Evolutionary conservation across 768 basidiomycete genomes (phyloP), one percentile per base, ranked within the genome.

Genomic region (Podaxis carcinomalis): DNA sequence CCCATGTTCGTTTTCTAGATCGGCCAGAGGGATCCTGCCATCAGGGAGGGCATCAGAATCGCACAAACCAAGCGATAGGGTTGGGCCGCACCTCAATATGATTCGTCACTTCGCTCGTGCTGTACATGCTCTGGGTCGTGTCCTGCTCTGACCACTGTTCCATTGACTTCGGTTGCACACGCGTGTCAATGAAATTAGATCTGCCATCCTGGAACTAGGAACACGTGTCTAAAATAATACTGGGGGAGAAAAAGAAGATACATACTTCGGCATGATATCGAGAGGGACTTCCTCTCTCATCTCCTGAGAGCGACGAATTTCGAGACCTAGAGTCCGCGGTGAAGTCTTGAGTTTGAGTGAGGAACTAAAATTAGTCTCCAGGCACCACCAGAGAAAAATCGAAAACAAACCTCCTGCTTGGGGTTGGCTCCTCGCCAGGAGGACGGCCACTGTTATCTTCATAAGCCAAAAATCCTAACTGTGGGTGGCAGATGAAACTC

Each of bases 1-100:
- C 86, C 86, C 86, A 88, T 61, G 75, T 81, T 67, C 86, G 78
- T 66, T 87, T 88, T 72, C 86, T 77, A 58, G 72, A 69, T 55
- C 78, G 72, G 42, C 67, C 66, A 53, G 74, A 66, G 62, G 74
- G 75, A 66, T 80, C 78, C 78, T 82, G 57, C 47, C 46, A 64
- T 63, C 51, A 65, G 59, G 63, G 39, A 61, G 42, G 40, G n/a
- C 51, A 37, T 61, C 40, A 51, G 56, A 50, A 37, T 57, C 19
- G 51, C 27, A 53, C 46, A 28, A 37, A 46, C 56, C 7, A 19
- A 40, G 23, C 36, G n/a, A 42, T 60, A 47, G 27, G 56, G 42
- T 36, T 7, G 13, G 42, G 28, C 57, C 76, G 59, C 64, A 82
- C 81, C 70, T 82, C 81, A 39, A 81, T 71, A 62, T 82, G 80